Conservation (phyloP, 768 basidiomycete species). For the Tremella fuciformis region DNA sequence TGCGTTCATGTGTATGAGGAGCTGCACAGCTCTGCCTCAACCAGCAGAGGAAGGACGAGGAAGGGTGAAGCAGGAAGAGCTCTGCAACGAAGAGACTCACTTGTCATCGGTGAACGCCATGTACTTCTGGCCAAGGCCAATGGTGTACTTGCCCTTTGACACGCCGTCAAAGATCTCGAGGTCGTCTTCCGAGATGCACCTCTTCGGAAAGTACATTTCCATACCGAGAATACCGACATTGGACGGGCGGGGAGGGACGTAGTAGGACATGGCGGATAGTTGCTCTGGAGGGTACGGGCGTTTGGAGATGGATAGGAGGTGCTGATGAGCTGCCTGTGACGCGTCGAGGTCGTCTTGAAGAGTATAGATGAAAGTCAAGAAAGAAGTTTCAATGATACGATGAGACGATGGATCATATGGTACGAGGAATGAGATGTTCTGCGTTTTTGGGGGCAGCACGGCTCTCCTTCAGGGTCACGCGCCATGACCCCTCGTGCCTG, state of each 20-base stretch:
- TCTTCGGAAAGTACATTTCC: conserved; percentile 89
- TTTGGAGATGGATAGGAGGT: too few species aligned
- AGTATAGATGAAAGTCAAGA: too few species aligned
- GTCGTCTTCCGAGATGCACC: conserved; percentile 95
- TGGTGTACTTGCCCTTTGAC: conserved; percentile 94
- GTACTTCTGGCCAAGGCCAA: conserved; percentile 93
- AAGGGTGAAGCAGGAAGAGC: neutral
- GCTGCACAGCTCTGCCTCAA: neutral
- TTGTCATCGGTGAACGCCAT: conserved; percentile 99
- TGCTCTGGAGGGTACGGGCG: neutral
- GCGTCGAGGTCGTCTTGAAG: too few species aligned
- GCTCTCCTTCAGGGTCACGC: too few species aligned
- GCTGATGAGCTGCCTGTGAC: too few species aligned
- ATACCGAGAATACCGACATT: conserved; percentile 92
- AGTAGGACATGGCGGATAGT: conserved; percentile 34
- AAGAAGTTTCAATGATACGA: too few species aligned
- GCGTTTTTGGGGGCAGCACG: too few species aligned
- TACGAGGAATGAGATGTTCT: too few species aligned
- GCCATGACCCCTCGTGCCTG: too few species aligned
- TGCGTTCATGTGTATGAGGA: conserved; percentile 1
- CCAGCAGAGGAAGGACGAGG: neutral
- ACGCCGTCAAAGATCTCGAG: conserved; percentile 94
- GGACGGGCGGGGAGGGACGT: conserved; percentile 63
- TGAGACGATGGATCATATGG: too few species aligned
- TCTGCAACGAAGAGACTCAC: conserved; percentile 28